Base-by-base conservation (phyloP, 2,329 filamentous ascomycete genomes). In the Penicillium griseofulvum region DNA sequence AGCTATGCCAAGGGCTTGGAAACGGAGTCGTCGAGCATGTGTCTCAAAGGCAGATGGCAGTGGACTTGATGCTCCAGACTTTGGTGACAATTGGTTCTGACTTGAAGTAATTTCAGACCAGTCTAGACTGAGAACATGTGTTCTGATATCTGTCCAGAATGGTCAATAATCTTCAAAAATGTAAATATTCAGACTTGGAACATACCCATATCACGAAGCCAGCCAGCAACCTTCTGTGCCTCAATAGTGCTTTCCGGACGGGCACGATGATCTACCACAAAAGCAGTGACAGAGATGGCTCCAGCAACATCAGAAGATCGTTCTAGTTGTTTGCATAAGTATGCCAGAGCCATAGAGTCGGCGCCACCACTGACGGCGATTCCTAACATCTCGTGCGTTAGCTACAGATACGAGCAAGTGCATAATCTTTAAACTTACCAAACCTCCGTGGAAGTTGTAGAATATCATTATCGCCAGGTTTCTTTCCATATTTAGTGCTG, bases 341-440 rank as follows among this genome's bases (percentile, higher is more conserved):
- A 86, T 52, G 91, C 91, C 57, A 99, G 79, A 28, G 93, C 93
- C 92, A 97, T 99, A n/a, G 93, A 97, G 73, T 99, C 94, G 37
- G 94, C 89, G 8, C 94, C 94, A 24, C 94, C 94, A 68, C 92
- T 97, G 58, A 97, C 80, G 16, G 92, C 94, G 56, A 97, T 77
- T 51, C 82, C 87, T 90, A 59, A 19, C 43, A 24, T 38, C n/a
- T 5, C 33, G n/a, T 33, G 16, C 6, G 11, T 55, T 4, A 44
- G 46, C 26, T 42, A 57, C 55, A 44, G 14, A 26, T 22, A 28
- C 16, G 4, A 46, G 14, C 14, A 11, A 45, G 3, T 22, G 2
- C 8, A 10, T 22, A 37, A 19, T 10, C 24, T 24, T 56, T n/a
- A 12, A 38, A 52, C 64, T 54, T 61, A 71, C 70, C 70, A 22